Evolutionary conservation across 768 basidiomycete genomes (phyloP), one percentile per base, ranked within the genome.

Genomic region (Pisolithus albus): DNA sequence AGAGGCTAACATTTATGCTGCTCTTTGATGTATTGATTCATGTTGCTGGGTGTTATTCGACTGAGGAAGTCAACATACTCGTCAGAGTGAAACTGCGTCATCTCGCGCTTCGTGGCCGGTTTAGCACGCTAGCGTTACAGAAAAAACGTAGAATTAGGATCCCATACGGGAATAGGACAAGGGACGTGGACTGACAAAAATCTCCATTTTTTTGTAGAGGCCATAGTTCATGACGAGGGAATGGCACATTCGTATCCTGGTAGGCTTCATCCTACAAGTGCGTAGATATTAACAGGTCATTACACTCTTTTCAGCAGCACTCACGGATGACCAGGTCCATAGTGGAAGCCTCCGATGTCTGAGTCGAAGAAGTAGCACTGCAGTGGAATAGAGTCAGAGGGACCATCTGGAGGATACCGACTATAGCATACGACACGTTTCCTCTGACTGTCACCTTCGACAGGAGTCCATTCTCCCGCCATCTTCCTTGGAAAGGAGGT

Each of bases 311-410:
- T 16, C 49, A n/a, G 18, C 40, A 43, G 30, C 40, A 63, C 82
- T 61, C 70, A 90, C 85, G 93, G 92, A 68, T 97, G 93, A 6
- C 92, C 94, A 52, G 87, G 92, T n/a, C 93, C 93, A 84, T 96
- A 94, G 69, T 98, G 96, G 67, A 97, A 99, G 47, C 96, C 95
- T 21, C 96, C 95, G 68, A 99, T 94, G 66, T 99, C 95, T 30
- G 93, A 95, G 71, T 99, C 95, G 74, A 94, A 99, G 77, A 99
- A 99, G 76, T 99, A 99, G 66, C 95, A 98, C 89, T 96, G 52
- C 19, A 47, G 48, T 48, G 53, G 53, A 51, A 50, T 48, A 45
- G 46, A 34, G 49, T 50, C 32, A 39, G 47, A 18, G 30, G 18
- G 52, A 47, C 38, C 41, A 50, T 39, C 52, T 18, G 21, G 37